Conservation (phyloP, 331 rosid species). For the Pyracantha coccinea region DNA sequence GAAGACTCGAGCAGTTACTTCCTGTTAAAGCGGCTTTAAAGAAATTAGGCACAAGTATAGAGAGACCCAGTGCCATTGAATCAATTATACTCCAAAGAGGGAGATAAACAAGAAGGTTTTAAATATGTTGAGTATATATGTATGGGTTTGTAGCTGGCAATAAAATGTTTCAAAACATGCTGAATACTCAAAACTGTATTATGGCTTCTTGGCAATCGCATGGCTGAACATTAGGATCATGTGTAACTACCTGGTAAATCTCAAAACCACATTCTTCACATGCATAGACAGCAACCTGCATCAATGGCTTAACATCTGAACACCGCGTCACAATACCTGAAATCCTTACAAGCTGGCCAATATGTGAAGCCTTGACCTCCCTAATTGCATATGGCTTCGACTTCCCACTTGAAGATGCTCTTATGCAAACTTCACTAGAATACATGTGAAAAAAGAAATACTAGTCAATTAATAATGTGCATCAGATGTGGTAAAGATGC, state of each 20-base stretch:
- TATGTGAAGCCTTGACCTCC: slow-evolving; percentile 92
- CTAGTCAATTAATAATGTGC: not conserved
- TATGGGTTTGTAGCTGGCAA: not conserved
- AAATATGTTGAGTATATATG: not conserved
- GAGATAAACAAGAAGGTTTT: not conserved
- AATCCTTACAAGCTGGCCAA: slow-evolving; percentile 90
- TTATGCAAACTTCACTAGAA: slow-evolving; percentile 86
- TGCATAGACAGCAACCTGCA: slow-evolving; percentile 96
- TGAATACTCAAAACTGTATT: not conserved
- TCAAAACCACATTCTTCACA: slow-evolving; percentile 98
- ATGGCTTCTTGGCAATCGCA: not conserved
- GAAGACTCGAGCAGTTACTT: slow-evolving; percentile 92
- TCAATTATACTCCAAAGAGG: not conserved
- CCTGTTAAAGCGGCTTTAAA: slow-evolving; percentile 33
- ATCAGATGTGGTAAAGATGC: not conserved
- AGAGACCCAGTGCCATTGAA: not conserved
- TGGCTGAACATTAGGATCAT: not conserved
- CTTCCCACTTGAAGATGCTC: slow-evolving; percentile 79
- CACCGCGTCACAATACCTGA: slow-evolving; percentile 91
- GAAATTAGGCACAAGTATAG: not conserved
- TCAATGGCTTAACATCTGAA: slow-evolving; percentile 95
- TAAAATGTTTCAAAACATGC: not conserved
- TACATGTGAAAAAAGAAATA: not conserved
- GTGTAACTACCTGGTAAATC: slow-evolving; percentile 79
- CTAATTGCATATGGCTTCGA: slow-evolving; percentile 89